Evolutionary conservation across 1,284 basidiomycete species (phyloP), one percentile per base, ranked within the genome.

Genomic region (Athelia sp.): DNA sequence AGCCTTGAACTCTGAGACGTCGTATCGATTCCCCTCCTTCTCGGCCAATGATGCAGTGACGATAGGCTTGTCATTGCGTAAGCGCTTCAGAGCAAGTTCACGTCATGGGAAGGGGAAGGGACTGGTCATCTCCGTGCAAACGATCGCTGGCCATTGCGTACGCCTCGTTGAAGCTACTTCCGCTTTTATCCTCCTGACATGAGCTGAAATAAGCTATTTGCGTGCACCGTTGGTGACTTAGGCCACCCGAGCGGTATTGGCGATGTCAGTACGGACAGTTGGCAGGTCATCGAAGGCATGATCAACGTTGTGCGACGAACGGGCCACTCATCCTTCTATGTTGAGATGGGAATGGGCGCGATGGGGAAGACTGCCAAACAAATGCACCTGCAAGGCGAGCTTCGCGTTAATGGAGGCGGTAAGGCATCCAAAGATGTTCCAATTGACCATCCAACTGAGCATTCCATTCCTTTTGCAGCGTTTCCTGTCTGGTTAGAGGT

Each of bases 401-500:
- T 76, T 55, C 67, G 76, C 45, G 76, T 88, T 43, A 78, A 79
- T 52, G 88, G 88, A 47, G 88, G 88, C 69, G 88, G 87, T 90
- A 55, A 65, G 81, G 71, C 21, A n/a, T 29, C 24, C 29, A 36
- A 34, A 34, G 32, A 49, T 45, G 46, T 40, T 52, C 49, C 53
- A n/a, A 50, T 48, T 46, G 34, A 21, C 51, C 47, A 52, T 48
- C 34, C 49, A 29, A 29, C 26, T 13, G 13, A 29, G n/a, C n/a
- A n/a, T n/a, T n/a, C 26, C 26, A 6, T 13, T 6, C 26, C 26
- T 29, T 13, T 6, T 50, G 26, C 43, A 90, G 87, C 88, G 1
- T 90, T 88, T 72, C 87, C 87, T 14, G 81, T 90, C 56, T 90
- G 87, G 87, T 67, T 90, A 49, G 82, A 89, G 74, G 87, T 87